Conservation (phyloP, 2,329 filamentous ascomycete species). For the Neofusicoccum sp. region DNA sequence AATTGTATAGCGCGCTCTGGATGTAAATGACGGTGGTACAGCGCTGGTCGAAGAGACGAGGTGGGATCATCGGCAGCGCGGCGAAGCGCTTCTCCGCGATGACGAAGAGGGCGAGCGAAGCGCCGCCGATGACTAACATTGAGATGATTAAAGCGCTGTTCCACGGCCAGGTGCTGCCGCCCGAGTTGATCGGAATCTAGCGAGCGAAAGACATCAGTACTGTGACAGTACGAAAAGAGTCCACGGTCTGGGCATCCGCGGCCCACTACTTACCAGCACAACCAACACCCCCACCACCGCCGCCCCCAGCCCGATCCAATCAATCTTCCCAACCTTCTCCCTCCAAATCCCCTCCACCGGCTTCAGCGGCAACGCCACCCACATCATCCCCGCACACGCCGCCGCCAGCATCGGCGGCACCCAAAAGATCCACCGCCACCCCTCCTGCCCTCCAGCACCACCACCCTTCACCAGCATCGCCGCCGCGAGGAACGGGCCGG, state of each 20-base stretch:
- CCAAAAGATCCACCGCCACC: constrained; percentile 50
- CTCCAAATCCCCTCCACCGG: background rate
- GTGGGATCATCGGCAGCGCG: background rate
- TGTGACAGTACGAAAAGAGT: background rate
- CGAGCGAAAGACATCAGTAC: background rate
- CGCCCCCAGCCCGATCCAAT: constrained; percentile 23
- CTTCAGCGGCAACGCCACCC: background rate
- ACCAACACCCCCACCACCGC: background rate
- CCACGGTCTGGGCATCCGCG: background rate
- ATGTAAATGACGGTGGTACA: background rate
- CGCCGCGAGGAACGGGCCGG: constrained; percentile 33
- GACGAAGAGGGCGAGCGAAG: background rate
- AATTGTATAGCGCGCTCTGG: background rate
- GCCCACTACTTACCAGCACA: background rate
- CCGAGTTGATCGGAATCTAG: background rate
- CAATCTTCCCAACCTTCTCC: constrained; percentile 21
- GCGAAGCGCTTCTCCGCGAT: background rate
- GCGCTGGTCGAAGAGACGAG: background rate
- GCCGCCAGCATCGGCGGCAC: constrained; percentile 23
- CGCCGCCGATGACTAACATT: background rate
- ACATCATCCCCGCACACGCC: background rate
- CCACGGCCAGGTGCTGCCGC: constrained; percentile 1
- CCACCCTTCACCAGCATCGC: constrained; percentile 22
- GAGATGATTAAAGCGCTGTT: background rate
- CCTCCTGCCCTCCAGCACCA: constrained; percentile 28